Evolutionary conservation across 176 grass and related monocot genomes (phyloP), one percentile per base, ranked within the genome.

Genomic region (Phragmites australis): DNA sequence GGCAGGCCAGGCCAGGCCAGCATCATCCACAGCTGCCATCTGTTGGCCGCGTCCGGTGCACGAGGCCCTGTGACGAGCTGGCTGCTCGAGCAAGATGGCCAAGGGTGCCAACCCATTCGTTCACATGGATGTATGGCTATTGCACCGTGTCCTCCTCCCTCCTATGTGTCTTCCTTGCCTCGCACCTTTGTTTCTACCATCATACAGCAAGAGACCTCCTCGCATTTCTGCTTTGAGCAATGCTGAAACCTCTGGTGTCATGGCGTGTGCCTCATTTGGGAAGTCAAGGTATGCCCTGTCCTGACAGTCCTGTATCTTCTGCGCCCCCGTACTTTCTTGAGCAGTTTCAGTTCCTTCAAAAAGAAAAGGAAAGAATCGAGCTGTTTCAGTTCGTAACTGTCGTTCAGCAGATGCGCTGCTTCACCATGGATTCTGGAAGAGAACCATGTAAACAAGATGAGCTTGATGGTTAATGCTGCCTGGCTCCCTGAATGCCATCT

Each of bases 401-500:
- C 34, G 34, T 37, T 37, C 34, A 2, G 41, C 57, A 16, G 27
- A 2, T 34, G 19, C 18, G 31, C 52, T 63, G 40, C 41, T 48
- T 63, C 23, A 21, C 18, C 23, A 19, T 62, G 17, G 14, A 77
- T 3, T 2, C 15, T 15, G 15, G 17, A 17, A 2, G 14, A 14
- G 47, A 17, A 49, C 47, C 2, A 3, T 23, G 9, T 12, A 58
- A 2, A 23, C 54, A 19, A 55, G 57, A 45, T 54, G 18, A 10
- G 46, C 22, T 22, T 74, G 0, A 23, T 19, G 72, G 42, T 18
- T 29, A 1, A 42, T 12, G 42, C 71, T 62, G 79, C 92, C 92
- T 94, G 89, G 92, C 92, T 94, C 89, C 92, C 92, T 94, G 92
- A 89, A 94, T 94, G 92, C 92, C 92, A 94, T 91, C 86, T 74